A percentile compares a stretch with the other conserved stretches of the same genome.
These are phyloP conservation scores for Buddleja alternifolia DNA, from an alignment of 257 asterid species.

Conservation along the genomic window DNA sequence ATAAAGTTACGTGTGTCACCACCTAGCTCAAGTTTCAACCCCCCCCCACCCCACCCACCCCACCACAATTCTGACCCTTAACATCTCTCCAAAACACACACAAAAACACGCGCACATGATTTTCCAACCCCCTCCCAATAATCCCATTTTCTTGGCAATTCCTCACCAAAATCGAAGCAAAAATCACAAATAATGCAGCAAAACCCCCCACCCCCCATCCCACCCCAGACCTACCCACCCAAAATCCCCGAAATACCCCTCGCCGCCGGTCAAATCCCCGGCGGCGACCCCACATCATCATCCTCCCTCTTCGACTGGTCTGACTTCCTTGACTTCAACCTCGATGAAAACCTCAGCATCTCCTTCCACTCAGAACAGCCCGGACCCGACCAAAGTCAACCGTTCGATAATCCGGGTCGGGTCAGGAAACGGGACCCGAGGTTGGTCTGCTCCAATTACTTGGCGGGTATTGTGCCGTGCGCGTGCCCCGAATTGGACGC, in stretches of 20 bases:
- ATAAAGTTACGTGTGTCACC: no score
- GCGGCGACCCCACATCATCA: constrained; percentile 38
- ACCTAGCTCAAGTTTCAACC: no score
- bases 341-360: constrained; percentile 47
- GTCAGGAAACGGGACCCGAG: constrained; percentile 89
- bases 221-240: constrained; percentile 1
- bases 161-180: no score
- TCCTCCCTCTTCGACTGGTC: constrained; percentile 75
- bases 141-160: no score
- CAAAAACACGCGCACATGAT: constrained; percentile 12
- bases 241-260: constrained; percentile 30
- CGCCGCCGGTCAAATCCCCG: constrained; percentile 23
- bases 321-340: constrained; percentile 66
- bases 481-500: constrained; percentile 95
- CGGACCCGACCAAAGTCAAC: constrained; percentile 28
- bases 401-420: constrained; percentile 35
- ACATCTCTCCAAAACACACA: constrained; percentile 14
- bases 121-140: constrained; percentile 29
- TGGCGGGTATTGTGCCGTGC: constrained; percentile 90
- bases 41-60: no score
- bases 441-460: constrained; percentile 75
- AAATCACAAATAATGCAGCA: constrained; percentile 28
- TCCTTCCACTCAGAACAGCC: constrained; percentile 40
- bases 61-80: constrained; percentile 38
- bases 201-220: constrained; percentile 28